A percentile compares a stretch with the other conserved stretches of the same genome.
These are phyloP conservation scores for Salix arbutifolia DNA, from an alignment of 345 rosid species.

Conservation along the genomic window DNA sequence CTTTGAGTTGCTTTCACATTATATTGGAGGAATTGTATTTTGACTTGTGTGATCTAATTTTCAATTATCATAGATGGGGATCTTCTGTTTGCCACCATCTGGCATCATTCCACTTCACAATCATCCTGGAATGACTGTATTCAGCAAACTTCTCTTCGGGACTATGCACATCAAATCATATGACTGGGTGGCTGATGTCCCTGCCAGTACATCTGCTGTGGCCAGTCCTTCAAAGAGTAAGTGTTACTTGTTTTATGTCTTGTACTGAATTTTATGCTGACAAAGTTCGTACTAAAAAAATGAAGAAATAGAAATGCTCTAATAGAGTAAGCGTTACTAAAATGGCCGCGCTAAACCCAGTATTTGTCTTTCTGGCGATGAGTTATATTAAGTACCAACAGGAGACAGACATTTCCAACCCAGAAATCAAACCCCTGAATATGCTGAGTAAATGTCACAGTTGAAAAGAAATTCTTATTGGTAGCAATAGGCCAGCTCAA, in stretches of 20 bases:
- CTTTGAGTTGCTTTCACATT: neutral
- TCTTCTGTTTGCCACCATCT: conserved; percentile 87
- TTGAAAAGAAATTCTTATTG: neutral
- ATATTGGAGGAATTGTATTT: neutral
- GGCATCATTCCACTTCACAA: conserved; percentile 91
- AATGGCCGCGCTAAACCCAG: neutral
- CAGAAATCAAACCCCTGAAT: neutral
- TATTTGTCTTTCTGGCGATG: neutral
- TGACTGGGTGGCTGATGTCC: conserved; percentile 68
- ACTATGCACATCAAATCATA: conserved; percentile 92
- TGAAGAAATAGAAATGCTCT: neutral
- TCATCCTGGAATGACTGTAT: conserved; percentile 97
- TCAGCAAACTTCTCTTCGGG: conserved; percentile 89
- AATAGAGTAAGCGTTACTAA: neutral
- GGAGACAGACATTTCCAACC: too few species aligned
- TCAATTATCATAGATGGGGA: conserved; percentile 59
- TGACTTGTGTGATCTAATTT: neutral
- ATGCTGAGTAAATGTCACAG: neutral
- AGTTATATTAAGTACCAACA: neutral
- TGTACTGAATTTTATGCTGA: neutral
- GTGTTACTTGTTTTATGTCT: neutral
- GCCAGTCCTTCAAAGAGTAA: conserved; percentile 30
- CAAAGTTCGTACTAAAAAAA: neutral
- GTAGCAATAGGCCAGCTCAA: neutral
- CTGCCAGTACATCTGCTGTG: conserved; percentile 27